Evolutionary conservation across 139 green algal genomes (phyloP), one percentile per base, ranked within the genome.

Genomic region (Tetradesmus obliquus): DNA sequence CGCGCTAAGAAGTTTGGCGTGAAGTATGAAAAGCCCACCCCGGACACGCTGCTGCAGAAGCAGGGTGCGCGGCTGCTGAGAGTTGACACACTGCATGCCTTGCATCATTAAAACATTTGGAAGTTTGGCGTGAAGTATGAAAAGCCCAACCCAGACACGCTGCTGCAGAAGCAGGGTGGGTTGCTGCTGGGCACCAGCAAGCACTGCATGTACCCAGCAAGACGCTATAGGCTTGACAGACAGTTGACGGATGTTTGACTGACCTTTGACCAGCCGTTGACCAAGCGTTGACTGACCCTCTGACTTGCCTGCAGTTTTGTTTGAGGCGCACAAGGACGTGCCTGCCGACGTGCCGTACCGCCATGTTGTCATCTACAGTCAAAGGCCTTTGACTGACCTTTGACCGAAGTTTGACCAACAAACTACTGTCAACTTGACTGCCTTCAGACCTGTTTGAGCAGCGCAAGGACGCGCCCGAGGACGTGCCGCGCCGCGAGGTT

Each of bases 1-100:
- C 91, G 97, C 5, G 97, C 97, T 1, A 92, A 93, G 60, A 95
- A 96, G 15, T 98, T 97, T 92, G 96, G 96, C 1, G 86, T 93
- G 10, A 92, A 95, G 83, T 97, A 96, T 79, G 74, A 93, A 83
- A 54, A 94, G 9, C 90, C 94, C 12, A 93, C 96, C 3, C 90
- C 94, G 19, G 93, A 93, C 1, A 96, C 94, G 3, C 91, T 97
- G 7, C 96, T 96, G 95, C 94, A 97, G 53, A 90, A 90, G 69
- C 95, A 94, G 71, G 96, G 96, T 96, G 90, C 19, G 93, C 86
- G 20, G 10, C 1, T 20, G 20, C 1, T 0, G 12, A 71, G 19
- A 66, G 2, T 32, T 90, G 22, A 53, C 32, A 45, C 32, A 45
- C 32, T 45, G 32, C 32, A 45, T 45, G 32, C 32, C 32, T 19